phyloP scores from a whole-genome alignment of 768 basidiomycete species.

The Kwoniella botswanensis region DNA sequence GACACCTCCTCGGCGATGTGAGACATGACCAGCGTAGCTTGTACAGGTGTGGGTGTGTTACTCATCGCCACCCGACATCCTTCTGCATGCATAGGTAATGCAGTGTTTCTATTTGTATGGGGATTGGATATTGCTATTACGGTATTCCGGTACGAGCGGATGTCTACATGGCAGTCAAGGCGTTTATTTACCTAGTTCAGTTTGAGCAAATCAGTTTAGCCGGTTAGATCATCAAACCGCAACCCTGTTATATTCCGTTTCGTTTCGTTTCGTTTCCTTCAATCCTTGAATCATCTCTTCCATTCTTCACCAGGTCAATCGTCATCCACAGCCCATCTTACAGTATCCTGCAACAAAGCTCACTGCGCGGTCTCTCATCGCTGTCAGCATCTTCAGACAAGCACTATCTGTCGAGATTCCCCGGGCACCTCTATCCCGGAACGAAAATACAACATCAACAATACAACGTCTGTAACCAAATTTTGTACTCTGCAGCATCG shows the following conservation, averaged over 20 bases:
- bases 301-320: not conserved
- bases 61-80: not conserved
- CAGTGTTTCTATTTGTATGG: not conserved
- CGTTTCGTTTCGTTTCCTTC: not conserved
- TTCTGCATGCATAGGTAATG: not conserved
- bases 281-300: not conserved
- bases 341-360: no score
- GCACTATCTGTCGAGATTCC: not conserved
- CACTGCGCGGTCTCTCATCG: no score
- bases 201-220: constrained; percentile 8
- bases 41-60: not conserved
- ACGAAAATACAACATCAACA: not conserved
- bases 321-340: not conserved
- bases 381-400: no score
- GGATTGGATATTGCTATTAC: not conserved
- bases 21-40: not conserved
- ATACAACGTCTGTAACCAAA: constrained; percentile 14
- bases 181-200: not conserved
- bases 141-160: not conserved
- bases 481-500: constrained; percentile 25
- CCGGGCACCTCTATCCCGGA: not conserved
- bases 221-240: not conserved
- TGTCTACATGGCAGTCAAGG: not conserved
- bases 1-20: constrained; percentile 5
- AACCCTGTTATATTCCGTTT: not conserved